Base-by-base conservation (phyloP, 1,284 basidiomycete species). In the Ganoderma lucidum region DNA sequence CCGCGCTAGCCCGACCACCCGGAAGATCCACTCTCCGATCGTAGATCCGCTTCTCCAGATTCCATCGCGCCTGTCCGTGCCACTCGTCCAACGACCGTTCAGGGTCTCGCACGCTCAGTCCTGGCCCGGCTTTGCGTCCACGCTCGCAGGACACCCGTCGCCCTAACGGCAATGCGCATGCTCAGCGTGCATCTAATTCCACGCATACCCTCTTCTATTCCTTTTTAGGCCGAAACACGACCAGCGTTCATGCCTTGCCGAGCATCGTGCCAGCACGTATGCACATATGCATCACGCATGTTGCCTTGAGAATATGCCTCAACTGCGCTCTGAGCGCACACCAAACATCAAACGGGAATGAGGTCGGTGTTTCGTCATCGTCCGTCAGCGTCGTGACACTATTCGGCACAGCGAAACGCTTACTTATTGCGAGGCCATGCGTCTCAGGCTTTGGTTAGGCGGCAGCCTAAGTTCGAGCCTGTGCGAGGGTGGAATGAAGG, bases 21-120 rank as follows among this genome's bases (percentile, higher is more conserved):
- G 63, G 72, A 71, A 73, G 72, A 73, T 73, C 72, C 65, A 68
- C 35, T 59, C 68, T 71, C 72, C 68, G 72, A 73, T 73, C 72
- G 66, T 68, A 76, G 74, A 75, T 75, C 74, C 71, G 67, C 63
- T 71, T 72, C 73, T 67, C 3, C 48, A 75, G 75, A 76, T 76
- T 69, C 62, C 68, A 70, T 73, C 70, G 71, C 64, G 63, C 59
- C 48, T 59, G 56, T 62, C 65, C 53, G 68, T 59, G n/a, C 35
- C 14, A 53, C 45, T 63, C 32, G 32, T n/a, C 51, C 45, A 15
- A 14, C 48, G 4, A 28, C 23, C 12, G 48, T 12, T 23, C 48
- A 51, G n/a, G n/a, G 48, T 28, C 48, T 51, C 48, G n/a, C 48
- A 48, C 45, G 45, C 45, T 23, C 23, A 23, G 23, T 23, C 45